Percentiles rank a stretch among this genome's conserved stretches.
Evolutionary conservation across 179 eudicot genomes (phyloP).

Genomic region (Nepenthes alata): DNA sequence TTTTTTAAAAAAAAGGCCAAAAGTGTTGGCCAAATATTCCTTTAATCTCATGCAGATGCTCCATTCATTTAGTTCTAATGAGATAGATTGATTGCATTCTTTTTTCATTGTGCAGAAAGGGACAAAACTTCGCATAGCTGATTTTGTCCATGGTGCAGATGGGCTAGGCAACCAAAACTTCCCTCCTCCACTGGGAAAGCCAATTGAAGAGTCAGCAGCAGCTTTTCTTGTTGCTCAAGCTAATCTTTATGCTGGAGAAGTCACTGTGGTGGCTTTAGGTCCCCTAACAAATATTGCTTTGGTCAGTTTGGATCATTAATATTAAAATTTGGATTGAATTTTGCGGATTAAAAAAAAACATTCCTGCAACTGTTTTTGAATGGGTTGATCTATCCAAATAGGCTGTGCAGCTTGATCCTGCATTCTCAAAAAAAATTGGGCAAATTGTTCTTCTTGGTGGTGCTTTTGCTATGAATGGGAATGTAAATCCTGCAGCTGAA

Average conservation of each 20-base stretch:
- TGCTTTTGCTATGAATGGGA: conserved; percentile 90
- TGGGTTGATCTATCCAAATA: conserved; percentile 9
- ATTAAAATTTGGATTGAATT: background rate
- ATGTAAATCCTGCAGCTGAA: conserved; percentile 94
- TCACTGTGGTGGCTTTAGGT: conserved; percentile 85
- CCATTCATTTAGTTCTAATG: background rate
- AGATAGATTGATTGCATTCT: conserved; percentile 9
- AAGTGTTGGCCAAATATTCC: background rate
- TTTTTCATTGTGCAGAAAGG: conserved; percentile 47
- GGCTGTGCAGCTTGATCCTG: conserved; percentile 73
- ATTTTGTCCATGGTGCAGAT: conserved; percentile 90
- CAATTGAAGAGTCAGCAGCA: conserved; percentile 67
- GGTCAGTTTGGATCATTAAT: conserved; percentile 31
- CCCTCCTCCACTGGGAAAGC: conserved; percentile 71
- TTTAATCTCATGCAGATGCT: too few species aligned
- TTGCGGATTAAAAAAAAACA: background rate
- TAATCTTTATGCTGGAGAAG: conserved; percentile 61
- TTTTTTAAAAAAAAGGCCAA: background rate
- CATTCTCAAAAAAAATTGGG: conserved; percentile 54
- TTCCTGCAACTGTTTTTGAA: background rate
- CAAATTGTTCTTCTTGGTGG: conserved; percentile 86
- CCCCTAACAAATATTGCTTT: conserved; percentile 90
- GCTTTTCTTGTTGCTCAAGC: conserved; percentile 64
- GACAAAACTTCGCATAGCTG: conserved; percentile 86
- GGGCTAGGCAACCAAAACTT: conserved; percentile 96